Evolutionary conservation across 176 grass and related monocot genomes (phyloP).

Genomic region (Sorghum bicolor): Sorghum_bicolor_NCBIv3 NC_012871.2:45382501-45383000

Average conservation of each 20-base stretch:
- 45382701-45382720: constrained; percentile 52
- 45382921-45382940: constrained; percentile 63
- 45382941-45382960: constrained; percentile 81
- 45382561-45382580: constrained; percentile 66
- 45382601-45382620: not conserved
- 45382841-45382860: not conserved
- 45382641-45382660: constrained; percentile 19
- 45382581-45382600: constrained; percentile 32
- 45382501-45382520: constrained; percentile 35
- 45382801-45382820: not conserved
- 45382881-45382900: constrained; percentile 50
- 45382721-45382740: constrained; percentile 55
- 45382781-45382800: not conserved
- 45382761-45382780: not conserved
- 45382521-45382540: constrained; percentile 36
- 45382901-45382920: constrained; percentile 36
- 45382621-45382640: not conserved
- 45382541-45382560: constrained; percentile 51
- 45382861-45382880: not conserved
- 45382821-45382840: not conserved
- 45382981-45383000: not conserved
- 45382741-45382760: constrained; percentile 22
- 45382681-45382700: constrained; percentile 49
- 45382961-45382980: not conserved
- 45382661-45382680: constrained; percentile 55